These are phyloP conservation scores for Astraeus odoratus DNA, from an alignment of 768 basidiomycete genomes.

Conservation along the genomic window DNA sequence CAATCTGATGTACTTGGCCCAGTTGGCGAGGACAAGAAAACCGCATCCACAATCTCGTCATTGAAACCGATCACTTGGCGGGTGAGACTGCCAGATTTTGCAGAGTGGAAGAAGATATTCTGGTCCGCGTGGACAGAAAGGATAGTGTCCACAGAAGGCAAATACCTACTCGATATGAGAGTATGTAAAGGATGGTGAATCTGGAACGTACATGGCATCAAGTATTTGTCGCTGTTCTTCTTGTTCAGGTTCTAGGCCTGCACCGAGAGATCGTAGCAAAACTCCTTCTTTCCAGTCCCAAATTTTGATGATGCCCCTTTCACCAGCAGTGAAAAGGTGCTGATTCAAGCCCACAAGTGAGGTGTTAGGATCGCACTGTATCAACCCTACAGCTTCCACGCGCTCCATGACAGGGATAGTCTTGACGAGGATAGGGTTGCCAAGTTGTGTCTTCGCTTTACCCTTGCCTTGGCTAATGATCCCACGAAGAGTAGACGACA, in stretches of 20 bases:
- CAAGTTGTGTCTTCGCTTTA: slow-evolving; percentile 44
- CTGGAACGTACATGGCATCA: slow-evolving; percentile 66
- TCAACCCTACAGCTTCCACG: slow-evolving; percentile 78
- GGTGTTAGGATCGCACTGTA: slow-evolving; percentile 43
- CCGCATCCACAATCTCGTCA: slow-evolving; percentile 92
- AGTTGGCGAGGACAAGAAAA: slow-evolving; percentile 56
- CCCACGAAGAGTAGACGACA: slow-evolving; percentile 25
- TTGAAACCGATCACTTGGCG: slow-evolving; percentile 95
- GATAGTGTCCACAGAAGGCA: slow-evolving; percentile 55
- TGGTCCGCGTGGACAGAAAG: slow-evolving; percentile 92
- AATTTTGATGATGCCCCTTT: slow-evolving; percentile 77
- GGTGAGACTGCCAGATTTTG: slow-evolving; percentile 52
- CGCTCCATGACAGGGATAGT: slow-evolving; percentile 83
- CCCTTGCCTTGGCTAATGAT: slow-evolving; percentile 28
- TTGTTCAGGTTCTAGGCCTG: slow-evolving; percentile 40
- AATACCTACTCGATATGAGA: slow-evolving; percentile 46
- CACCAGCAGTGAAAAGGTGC: slow-evolving; percentile 84
- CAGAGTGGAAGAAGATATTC: slow-evolving; percentile 89
- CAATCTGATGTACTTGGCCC: slow-evolving; percentile 15
- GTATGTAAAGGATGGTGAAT: slow-evolving; percentile 1
- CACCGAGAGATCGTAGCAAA: slow-evolving; percentile 52
- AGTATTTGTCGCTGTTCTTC: slow-evolving; percentile 84
- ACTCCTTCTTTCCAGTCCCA: slow-evolving; percentile 75
- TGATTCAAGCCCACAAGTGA: slow-evolving; percentile 35
- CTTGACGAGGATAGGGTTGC: slow-evolving; percentile 55